A percentile compares a stretch with the other conserved stretches of the same genome.
phyloP scores from a whole-genome alignment of 116 monocot genomes.

The Papilionanthe hybrid region DNA sequence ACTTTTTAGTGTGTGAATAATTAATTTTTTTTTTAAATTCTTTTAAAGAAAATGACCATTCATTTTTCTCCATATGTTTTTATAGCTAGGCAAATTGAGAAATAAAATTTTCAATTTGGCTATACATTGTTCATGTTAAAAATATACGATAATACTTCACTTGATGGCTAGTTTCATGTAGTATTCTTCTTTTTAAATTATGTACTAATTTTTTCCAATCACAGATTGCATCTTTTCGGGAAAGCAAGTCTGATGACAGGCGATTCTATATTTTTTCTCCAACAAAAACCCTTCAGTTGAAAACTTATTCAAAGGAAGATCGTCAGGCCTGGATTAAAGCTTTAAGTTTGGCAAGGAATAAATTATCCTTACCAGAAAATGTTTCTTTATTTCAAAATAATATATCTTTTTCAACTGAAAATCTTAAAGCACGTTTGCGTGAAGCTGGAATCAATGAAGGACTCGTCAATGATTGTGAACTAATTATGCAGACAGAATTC shows the following conservation, averaged over 20 bases:
- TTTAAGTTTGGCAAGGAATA: conserved; percentile 53
- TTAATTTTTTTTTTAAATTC: not conserved
- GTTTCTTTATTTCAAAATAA: conserved; percentile 37
- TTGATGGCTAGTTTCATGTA: not conserved
- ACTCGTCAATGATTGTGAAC: conserved; percentile 75
- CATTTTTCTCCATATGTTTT: not conserved
- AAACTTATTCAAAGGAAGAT: conserved; percentile 61
- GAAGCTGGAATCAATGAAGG: conserved; percentile 57
- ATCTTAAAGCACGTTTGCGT: conserved; percentile 64
- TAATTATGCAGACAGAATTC: conserved; percentile 76
- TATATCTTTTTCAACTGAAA: conserved; percentile 59
- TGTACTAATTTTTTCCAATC: not conserved
- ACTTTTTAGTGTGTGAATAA: not conserved
- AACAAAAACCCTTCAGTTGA: conserved; percentile 82
- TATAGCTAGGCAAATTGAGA: not conserved
- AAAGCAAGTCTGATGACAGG: conserved; percentile 77
- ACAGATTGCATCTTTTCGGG: conserved; percentile 82
- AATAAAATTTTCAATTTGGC: not conserved
- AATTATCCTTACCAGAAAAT: conserved; percentile 32
- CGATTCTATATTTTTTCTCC: conserved; percentile 85
- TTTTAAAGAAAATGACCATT: not conserved
- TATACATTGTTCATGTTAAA: conserved; percentile 1
- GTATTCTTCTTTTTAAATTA: not conserved
- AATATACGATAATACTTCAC: not conserved
- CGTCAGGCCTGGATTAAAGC: conserved; percentile 83